phyloP scores from a whole-genome alignment of 1,284 basidiomycete genomes.

The Cronartium ribicola region DNA sequence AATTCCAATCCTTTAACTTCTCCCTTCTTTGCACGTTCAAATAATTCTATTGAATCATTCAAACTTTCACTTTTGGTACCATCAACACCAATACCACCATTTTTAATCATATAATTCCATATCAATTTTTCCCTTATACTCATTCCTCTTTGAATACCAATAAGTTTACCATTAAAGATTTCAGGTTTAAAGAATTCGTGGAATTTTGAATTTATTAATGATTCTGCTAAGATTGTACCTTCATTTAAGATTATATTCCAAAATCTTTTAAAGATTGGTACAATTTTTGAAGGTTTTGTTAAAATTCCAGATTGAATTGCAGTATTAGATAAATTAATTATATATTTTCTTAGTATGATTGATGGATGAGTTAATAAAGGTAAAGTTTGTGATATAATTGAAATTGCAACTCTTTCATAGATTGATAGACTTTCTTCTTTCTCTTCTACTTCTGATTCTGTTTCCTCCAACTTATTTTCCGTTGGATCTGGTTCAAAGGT shows the following conservation, averaged over 20 bases:
- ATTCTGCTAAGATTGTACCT: background rate
- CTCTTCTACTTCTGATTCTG: background rate
- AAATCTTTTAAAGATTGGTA: background rate
- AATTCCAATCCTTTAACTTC: too few species aligned
- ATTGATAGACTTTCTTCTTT: background rate
- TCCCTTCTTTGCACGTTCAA: too few species aligned
- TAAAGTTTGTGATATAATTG: background rate
- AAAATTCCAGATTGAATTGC: background rate
- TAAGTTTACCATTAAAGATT: background rate
- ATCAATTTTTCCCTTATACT: background rate
- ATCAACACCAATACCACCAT: background rate
- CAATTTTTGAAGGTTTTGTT: background rate
- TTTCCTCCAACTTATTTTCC: background rate
- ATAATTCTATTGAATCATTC: too few species aligned
- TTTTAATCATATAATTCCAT: background rate
- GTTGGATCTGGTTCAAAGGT: background rate
- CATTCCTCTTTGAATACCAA: background rate
- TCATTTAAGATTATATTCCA: background rate
- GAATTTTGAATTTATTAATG: background rate
- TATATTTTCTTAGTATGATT: background rate
- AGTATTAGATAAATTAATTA: background rate
- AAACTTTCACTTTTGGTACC: background rate
- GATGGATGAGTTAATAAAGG: background rate
- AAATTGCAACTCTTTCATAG: background rate
- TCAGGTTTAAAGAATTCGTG: background rate